These are phyloP conservation scores for Creolimax fragrantissima DNA, from an alignment of 78 protist genomes.

Conservation along the genomic window DNA sequence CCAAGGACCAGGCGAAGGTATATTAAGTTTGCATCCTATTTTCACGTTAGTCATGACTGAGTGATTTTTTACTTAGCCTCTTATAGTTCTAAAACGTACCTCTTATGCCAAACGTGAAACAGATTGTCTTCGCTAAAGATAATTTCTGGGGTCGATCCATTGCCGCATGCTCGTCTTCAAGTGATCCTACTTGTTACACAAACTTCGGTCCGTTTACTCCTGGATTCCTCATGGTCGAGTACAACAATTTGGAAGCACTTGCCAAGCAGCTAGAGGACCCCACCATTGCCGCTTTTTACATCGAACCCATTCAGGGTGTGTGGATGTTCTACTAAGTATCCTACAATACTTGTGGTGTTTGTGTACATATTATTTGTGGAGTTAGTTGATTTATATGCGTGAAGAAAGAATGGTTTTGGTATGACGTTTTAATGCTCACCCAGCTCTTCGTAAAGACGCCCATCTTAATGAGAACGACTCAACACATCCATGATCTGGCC, in stretches of 20 bases:
- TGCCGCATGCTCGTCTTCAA: conserved; percentile 64
- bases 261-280: conserved; percentile 38
- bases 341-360: conserved; percentile 34
- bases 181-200: conserved; percentile 68
- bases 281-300: conserved; percentile 67
- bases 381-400: too few relatives aligned
- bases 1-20: conserved; percentile 69
- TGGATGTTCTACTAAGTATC: too few relatives aligned
- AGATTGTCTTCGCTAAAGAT: conserved; percentile 50
- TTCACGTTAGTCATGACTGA: not conserved
- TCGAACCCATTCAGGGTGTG: conserved; percentile 97
- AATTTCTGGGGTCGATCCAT: conserved; percentile 95
- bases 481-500: too few relatives aligned
- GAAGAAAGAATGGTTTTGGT: too few relatives aligned
- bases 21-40: not conserved
- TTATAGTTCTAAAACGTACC: too few relatives aligned
- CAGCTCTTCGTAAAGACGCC: too few relatives aligned
- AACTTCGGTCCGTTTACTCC: conserved; percentile 66
- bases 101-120: too few relatives aligned
- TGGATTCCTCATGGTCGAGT: conserved; percentile 21
- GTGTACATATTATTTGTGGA: not conserved
- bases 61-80: too few relatives aligned
- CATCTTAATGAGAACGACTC: too few relatives aligned
- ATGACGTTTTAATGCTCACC: too few relatives aligned
- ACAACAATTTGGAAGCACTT: conserved; percentile 69